Conservation (phyloP, 108 stramenopile species). For the Nitzschia sp. region DNA sequence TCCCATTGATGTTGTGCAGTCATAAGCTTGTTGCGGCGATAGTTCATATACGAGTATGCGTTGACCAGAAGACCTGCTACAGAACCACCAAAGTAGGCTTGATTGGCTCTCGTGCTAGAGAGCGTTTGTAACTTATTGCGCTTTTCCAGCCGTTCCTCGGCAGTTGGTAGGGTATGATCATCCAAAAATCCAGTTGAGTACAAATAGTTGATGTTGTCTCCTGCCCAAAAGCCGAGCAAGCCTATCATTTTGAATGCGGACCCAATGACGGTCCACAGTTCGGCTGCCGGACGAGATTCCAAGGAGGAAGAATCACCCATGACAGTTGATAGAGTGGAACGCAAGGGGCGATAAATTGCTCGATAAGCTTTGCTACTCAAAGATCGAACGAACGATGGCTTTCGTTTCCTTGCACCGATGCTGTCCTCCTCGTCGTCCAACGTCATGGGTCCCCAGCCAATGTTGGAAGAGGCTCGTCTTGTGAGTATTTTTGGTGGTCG, state of each 20-base stretch:
- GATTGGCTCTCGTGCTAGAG: constrained; percentile 49
- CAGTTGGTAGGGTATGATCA: constrained; percentile 18
- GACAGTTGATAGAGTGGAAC: constrained; percentile 25
- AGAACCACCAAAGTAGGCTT: constrained; percentile 71
- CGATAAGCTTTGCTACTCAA: constrained; percentile 18
- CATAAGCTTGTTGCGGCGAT: constrained; percentile 29
- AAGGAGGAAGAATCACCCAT: constrained; percentile 4
- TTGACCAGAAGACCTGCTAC: constrained; percentile 62
- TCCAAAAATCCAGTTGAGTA: constrained; percentile 62
- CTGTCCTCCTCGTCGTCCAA: neutral
- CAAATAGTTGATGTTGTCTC: constrained; percentile 76
- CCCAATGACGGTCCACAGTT: constrained; percentile 56
- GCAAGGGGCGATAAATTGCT: constrained; percentile 41
- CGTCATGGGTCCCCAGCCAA: constrained; percentile 44
- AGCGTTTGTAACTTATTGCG: constrained; percentile 21
- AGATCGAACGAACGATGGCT: constrained; percentile 3
- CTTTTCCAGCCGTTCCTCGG: constrained; percentile 17
- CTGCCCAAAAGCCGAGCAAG: constrained; percentile 75
- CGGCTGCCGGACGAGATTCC: constrained; percentile 19
- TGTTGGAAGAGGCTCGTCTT: constrained; percentile 46
- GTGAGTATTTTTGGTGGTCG: constrained; percentile 18
- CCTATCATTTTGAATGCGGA: constrained; percentile 63
- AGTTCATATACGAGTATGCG: constrained; percentile 33
- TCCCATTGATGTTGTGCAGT: constrained; percentile 12
- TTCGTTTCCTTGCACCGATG: neutral